Evolutionary conservation across 2,329 filamentous ascomycete genomes (phyloP), one percentile per base, ranked within the genome.

Genomic region (Pyrenophora teres): DNA sequence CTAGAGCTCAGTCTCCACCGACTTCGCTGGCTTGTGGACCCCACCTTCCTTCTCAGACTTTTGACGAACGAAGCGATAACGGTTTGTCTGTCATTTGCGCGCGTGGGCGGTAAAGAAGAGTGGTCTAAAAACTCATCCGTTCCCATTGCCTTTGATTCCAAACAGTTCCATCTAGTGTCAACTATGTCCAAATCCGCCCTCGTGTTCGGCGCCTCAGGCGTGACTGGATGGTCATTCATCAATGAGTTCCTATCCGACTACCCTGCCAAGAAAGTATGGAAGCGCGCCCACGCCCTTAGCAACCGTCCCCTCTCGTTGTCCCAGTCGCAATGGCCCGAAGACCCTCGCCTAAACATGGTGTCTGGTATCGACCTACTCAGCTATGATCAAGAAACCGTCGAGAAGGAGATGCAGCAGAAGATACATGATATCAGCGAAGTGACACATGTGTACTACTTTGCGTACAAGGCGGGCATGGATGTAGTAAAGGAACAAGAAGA

Each of bases 401-500:
- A 76, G 51, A 56, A 57, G 13, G 63, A 64, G 23, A 49, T 78
- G 40, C 63, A 66, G 39, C 46, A 61, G 16, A 70, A 66, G 36
- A 67, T 77, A 25, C 49, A 69, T 2, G 65, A 68, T 2, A 63
- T 78, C 7, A 61, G 69, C 7, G 66, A 71, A 21, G 72, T 78
- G 2, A 78, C 76, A 18, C 76, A 79, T 63, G 70, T 78, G 10
- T 77, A 76, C 60, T 79, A 75, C 49, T 56, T 77, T 63, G 75
- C 76, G 40, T 78, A 76, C 63, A 78, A 77, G 59, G 75, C 73
- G 12, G 69, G 65, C 13, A 67, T 69, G 13, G 74, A 79, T 49
- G 41, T 73, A 8, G 59, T 71, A 15, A 68, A 74, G 50, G 74
- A 78, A 53, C 51, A 71, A 36, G 62, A 71, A 19, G 74, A 78